Evolutionary conservation across 2,329 filamentous ascomycete species (phyloP).

Genomic region (Hypocreales sp.): DNA sequence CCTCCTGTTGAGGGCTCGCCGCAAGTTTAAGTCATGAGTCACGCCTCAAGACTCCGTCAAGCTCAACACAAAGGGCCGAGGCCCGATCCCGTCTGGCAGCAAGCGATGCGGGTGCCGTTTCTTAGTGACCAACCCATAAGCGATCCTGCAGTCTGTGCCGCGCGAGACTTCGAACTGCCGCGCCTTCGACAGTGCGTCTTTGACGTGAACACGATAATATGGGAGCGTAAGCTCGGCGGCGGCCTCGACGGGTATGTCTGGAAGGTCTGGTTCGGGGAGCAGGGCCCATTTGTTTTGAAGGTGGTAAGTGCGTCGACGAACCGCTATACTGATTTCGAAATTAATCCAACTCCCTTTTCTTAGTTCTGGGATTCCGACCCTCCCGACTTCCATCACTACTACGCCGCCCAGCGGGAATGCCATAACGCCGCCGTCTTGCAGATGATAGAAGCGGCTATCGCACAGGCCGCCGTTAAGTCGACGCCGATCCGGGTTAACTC

Average conservation of each 20-base stretch:
- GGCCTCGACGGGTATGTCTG: neutral
- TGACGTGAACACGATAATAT: neutral
- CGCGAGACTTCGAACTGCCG: neutral
- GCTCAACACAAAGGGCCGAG: neutral
- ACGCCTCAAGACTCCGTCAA: neutral
- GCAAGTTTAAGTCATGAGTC: neutral
- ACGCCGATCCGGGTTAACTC: neutral
- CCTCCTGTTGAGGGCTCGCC: no score
- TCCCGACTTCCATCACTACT: conserved; percentile 1
- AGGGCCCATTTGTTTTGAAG: neutral
- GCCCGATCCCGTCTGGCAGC: no score
- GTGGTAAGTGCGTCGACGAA: neutral
- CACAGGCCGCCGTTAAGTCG: neutral
- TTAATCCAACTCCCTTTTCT: neutral
- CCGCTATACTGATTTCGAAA: neutral
- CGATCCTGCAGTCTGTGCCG: neutral
- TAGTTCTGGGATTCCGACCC: conserved; percentile 4
- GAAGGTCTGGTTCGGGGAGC: neutral
- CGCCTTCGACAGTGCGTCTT: neutral
- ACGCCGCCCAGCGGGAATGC: conserved; percentile 3
- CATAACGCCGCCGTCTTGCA: conserved; percentile 3
- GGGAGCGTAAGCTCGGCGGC: neutral
- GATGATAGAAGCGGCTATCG: conserved; percentile 1
- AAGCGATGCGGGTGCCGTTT: neutral
- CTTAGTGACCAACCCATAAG: neutral